Percentiles rank a stretch among this genome's conserved stretches.
phyloP scores from a whole-genome alignment of 768 basidiomycete genomes.

The Calocera viscosa region DNA sequence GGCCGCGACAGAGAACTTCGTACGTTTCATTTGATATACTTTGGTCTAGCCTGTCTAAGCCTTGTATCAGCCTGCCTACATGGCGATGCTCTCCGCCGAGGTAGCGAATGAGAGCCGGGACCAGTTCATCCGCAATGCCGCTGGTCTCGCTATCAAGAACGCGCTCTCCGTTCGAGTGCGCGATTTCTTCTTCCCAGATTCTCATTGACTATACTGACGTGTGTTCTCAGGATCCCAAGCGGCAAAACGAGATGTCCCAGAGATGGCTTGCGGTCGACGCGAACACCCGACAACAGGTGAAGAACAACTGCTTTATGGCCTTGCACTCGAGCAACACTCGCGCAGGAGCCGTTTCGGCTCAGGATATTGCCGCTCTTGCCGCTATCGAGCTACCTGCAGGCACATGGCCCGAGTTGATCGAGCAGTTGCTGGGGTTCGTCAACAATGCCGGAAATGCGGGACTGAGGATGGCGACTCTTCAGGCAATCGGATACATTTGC shows the following conservation, averaged over 20 bases:
- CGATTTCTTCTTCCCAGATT: slow-evolving; percentile 19
- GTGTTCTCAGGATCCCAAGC: slow-evolving; percentile 49
- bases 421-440: slow-evolving; percentile 73
- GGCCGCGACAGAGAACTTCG: slow-evolving; percentile 80
- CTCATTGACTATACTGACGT: slow-evolving; percentile 13
- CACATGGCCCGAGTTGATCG: slow-evolving; percentile 86
- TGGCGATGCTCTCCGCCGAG: slow-evolving; percentile 77
- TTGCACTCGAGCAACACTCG: slow-evolving; percentile 59
- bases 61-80: slow-evolving; percentile 66
- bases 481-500: slow-evolving; percentile 95
- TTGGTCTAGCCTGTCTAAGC: neutral
- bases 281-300: slow-evolving; percentile 65
- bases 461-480: slow-evolving; percentile 74
- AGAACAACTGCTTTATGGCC: slow-evolving; percentile 71
- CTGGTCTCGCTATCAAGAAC: slow-evolving; percentile 94
- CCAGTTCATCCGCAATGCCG: slow-evolving; percentile 79
- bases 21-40: slow-evolving; percentile 31
- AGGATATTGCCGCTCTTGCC: slow-evolving; percentile 89
- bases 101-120: slow-evolving; percentile 62
- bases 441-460: slow-evolving; percentile 60
- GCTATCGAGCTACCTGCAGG: slow-evolving; percentile 78
- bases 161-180: slow-evolving; percentile 78
- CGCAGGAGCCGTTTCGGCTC: slow-evolving; percentile 78
- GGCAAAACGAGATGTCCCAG: slow-evolving; percentile 61
- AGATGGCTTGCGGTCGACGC: slow-evolving; percentile 71